phyloP scores from a whole-genome alignment of 2,329 filamentous ascomycete species.

The Aspergillus phoenicis region DNA sequence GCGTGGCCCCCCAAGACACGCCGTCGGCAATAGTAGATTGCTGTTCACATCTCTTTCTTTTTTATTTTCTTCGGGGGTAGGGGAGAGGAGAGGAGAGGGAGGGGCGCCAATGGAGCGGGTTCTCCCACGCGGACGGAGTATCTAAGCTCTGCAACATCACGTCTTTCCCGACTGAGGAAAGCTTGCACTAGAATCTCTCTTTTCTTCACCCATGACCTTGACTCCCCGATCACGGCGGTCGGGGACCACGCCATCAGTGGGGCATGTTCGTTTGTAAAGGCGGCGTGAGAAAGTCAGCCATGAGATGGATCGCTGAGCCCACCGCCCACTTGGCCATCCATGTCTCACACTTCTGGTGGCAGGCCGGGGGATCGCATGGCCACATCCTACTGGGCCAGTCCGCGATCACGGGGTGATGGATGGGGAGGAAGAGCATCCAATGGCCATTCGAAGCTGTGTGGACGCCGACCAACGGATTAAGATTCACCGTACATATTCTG shows the following conservation, averaged over 20 bases:
- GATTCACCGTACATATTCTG: slow-evolving; percentile 21
- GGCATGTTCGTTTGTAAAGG: background rate
- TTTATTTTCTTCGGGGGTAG: too few relatives aligned
- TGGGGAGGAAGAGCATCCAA: background rate
- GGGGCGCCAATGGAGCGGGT: background rate
- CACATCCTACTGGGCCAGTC: slow-evolving; percentile 10
- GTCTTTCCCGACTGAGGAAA: slow-evolving; percentile 5
- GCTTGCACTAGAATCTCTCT: background rate
- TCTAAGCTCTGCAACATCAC: slow-evolving; percentile 5
- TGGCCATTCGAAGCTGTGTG: background rate
- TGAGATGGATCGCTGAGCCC: background rate
- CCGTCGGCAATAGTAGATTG: slow-evolving; percentile 3
- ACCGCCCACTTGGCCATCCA: background rate
- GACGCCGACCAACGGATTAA: background rate
- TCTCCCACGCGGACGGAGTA: slow-evolving; percentile 1
- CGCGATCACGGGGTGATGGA: slow-evolving; percentile 10
- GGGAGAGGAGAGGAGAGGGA: background rate
- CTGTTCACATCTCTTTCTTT: background rate
- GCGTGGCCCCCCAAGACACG: background rate
- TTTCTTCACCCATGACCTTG: background rate
- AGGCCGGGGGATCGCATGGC: background rate
- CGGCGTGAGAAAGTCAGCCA: background rate
- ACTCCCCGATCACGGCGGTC: background rate
- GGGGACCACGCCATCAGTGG: slow-evolving; percentile 1
- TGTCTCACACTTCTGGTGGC: background rate